Conservation (phyloP, 768 basidiomycete species). For the Kwoniella sp. region DNA sequence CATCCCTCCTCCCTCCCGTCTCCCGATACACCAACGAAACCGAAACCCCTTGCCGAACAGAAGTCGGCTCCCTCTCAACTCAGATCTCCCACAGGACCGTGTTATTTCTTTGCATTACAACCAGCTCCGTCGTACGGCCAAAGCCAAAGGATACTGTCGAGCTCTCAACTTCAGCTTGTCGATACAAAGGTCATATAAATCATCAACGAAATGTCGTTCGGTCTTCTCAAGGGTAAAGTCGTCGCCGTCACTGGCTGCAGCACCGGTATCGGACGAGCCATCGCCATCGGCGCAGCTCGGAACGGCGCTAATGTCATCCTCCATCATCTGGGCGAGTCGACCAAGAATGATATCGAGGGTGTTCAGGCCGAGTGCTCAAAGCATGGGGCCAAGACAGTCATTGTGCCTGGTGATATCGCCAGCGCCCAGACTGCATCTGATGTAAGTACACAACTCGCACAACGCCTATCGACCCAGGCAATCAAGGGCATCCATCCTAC, state of each 20-base stretch:
- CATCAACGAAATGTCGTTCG: conserved; percentile 19
- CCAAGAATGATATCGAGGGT: conserved; percentile 55
- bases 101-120: too few species aligned
- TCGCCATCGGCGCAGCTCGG: conserved; percentile 66
- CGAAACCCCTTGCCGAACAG: neutral
- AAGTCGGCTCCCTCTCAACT: neutral
- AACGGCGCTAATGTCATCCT: conserved; percentile 71
- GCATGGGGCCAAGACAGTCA: conserved; percentile 59
- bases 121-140: too few species aligned
- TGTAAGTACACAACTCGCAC: conserved; percentile 56
- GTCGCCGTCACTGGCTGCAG: conserved; percentile 75
- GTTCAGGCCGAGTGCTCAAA: conserved; percentile 61
- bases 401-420: conserved; percentile 70
- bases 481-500: neutral
- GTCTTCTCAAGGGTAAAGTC: conserved; percentile 60
- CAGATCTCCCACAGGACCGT: too few species aligned
- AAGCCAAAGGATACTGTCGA: too few species aligned
- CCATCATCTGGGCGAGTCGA: conserved; percentile 69
- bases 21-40: neutral
- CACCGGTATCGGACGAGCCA: conserved; percentile 72
- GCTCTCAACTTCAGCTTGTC: too few species aligned
- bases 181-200: neutral
- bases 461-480: too few species aligned
- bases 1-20: neutral
- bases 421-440: conserved; percentile 63